Conservation (phyloP, 1,139 yeast genomes). For the Debaryomyces sp. region DNA sequence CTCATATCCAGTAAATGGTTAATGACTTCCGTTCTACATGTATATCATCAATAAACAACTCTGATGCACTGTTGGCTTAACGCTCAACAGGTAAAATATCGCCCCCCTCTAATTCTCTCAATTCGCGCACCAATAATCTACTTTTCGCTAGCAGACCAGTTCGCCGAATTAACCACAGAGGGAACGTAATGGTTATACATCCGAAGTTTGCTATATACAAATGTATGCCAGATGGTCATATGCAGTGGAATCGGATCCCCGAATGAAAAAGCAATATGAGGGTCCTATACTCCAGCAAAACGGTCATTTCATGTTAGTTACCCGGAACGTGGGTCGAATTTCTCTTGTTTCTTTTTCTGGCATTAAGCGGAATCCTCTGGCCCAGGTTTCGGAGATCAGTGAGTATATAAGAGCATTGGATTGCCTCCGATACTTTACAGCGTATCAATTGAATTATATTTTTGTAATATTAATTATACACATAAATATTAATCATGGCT, state of each 20-base stretch:
- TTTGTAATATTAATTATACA: not conserved
- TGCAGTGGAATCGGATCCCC: not conserved
- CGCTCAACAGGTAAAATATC: not conserved
- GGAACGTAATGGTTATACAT: not conserved
- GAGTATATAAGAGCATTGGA: slow-evolving; percentile 3
- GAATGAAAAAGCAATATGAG: not conserved
- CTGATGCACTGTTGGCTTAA: not conserved
- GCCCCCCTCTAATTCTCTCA: not conserved
- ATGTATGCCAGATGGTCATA: slow-evolving; percentile 22
- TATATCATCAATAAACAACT: too few species aligned
- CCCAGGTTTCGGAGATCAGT: slow-evolving; percentile 1
- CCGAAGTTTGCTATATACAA: not conserved
- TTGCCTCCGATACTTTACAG: not conserved
- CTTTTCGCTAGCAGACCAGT: not conserved
- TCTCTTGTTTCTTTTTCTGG: slow-evolving; percentile 3
- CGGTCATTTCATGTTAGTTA: slow-evolving; percentile 5
- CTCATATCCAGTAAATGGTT: too few species aligned
- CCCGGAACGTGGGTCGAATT: slow-evolving; percentile 1
- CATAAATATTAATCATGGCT: slow-evolving; percentile 27
- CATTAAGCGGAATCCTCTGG: slow-evolving; percentile 7
- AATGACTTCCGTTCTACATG: too few species aligned
- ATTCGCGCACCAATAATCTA: not conserved
- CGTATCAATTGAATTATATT: not conserved
- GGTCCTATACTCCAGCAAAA: slow-evolving; percentile 2
- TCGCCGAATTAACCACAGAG: not conserved